Conservation (phyloP, 768 basidiomycete genomes). For the Tricholoma saponaceum region DNA sequence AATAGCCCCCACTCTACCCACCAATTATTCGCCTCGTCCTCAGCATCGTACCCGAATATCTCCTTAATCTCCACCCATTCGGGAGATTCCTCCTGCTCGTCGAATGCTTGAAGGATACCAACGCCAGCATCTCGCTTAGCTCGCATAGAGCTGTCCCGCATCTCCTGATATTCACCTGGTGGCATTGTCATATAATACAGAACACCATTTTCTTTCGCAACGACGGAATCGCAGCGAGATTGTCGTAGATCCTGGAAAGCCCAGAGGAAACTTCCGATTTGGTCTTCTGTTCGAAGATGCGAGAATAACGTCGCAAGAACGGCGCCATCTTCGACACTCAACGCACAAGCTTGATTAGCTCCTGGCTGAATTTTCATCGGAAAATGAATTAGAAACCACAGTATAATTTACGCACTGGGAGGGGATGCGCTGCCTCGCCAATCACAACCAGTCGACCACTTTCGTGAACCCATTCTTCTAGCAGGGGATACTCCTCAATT, state of each 20-base stretch:
- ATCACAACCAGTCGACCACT: conserved; percentile 42
- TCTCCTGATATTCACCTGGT: conserved; percentile 33
- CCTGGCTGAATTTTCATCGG: conserved; percentile 33
- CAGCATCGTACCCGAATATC: conserved; percentile 50
- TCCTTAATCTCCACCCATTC: conserved; percentile 47
- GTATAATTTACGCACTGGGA: conserved; percentile 35
- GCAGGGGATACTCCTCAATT: conserved; percentile 30
- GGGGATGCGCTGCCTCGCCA: conserved; percentile 53
- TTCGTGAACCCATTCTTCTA: conserved; percentile 49
- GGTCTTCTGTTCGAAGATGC: conserved; percentile 40
- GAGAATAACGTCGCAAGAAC: conserved; percentile 58
- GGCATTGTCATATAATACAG: conserved; percentile 42
- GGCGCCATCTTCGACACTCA: conserved; percentile 57
- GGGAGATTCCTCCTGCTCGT: conserved; percentile 9
- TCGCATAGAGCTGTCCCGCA: conserved; percentile 37
- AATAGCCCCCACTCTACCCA: conserved; percentile 52
- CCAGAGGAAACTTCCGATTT: conserved; percentile 45
- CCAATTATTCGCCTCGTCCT: conserved; percentile 60
- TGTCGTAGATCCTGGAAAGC: conserved; percentile 57
- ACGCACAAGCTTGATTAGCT: conserved; percentile 42
- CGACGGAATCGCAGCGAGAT: conserved; percentile 39
- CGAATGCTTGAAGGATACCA: conserved; percentile 8
- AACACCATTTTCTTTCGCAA: conserved; percentile 38
- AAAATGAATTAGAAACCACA: background rate
- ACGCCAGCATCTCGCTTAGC: conserved; percentile 24